These are phyloP conservation scores for Uronychia setigera DNA, from an alignment of 73 alveolate species.

Conservation along the genomic window DNA sequence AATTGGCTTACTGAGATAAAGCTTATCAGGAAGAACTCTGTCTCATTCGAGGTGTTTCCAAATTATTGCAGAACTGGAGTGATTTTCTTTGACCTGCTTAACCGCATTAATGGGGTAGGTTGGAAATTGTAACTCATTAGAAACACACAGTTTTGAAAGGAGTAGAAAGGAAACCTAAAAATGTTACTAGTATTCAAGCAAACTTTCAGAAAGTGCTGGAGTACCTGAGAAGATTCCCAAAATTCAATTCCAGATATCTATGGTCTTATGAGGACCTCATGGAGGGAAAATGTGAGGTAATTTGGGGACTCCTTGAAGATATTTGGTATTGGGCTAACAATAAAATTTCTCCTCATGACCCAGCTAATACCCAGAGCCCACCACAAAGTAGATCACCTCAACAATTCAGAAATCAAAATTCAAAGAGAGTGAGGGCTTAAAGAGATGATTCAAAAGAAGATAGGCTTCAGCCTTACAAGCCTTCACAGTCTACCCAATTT, in stretches of 20 bases:
- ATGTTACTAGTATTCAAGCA: constrained; percentile 39
- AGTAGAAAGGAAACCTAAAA: constrained; percentile 68
- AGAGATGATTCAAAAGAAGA: too few relatives aligned
- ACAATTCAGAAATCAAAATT: too few relatives aligned
- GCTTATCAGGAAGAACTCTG: constrained; percentile 30
- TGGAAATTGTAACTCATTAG: constrained; percentile 1
- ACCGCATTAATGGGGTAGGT: constrained; percentile 40
- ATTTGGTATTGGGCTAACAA: constrained; percentile 63
- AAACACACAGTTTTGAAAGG: constrained; percentile 63
- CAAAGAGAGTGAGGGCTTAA: too few relatives aligned
- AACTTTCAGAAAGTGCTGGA: constrained; percentile 62
- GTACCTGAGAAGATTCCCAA: constrained; percentile 59
- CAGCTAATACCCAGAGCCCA: constrained; percentile 8
- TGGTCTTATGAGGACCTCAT: constrained; percentile 56
- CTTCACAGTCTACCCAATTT: too few relatives aligned
- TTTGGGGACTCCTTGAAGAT: constrained; percentile 79
- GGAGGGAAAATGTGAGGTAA: constrained; percentile 70
- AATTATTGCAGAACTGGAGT: constrained; percentile 72
- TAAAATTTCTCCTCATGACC: constrained; percentile 70
- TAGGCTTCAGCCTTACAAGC: too few relatives aligned
- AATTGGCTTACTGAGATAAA: constrained; percentile 60
- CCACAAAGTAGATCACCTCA: too few relatives aligned
- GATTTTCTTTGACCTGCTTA: constrained; percentile 58
- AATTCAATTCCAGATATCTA: constrained; percentile 61
- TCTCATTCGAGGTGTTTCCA: constrained; percentile 43